Evolutionary conservation across 306 rosid species (phyloP).

Genomic region (Medicago lupulina): DNA sequence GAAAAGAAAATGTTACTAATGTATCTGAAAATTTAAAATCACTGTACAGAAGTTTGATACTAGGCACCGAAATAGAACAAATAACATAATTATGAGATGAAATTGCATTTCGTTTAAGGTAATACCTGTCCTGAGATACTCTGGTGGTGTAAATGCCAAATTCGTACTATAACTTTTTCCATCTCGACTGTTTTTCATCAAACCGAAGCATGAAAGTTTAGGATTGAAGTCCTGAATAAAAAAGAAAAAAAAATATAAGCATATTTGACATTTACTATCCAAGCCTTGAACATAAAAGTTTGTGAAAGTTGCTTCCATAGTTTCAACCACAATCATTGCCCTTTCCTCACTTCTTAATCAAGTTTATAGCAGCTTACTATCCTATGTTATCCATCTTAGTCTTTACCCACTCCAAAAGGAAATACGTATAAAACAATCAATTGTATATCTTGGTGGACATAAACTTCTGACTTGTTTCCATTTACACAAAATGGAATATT

Average conservation of each 20-base stretch:
- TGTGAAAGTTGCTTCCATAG: no score
- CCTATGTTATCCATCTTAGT: not conserved
- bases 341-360: no score
- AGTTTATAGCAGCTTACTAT: not conserved
- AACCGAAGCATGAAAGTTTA: slow-evolving; percentile 94
- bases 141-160: slow-evolving; percentile 95
- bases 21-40: slow-evolving; percentile 1
- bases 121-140: slow-evolving; percentile 88
- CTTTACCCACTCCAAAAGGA: not conserved
- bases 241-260: slow-evolving; percentile 19
- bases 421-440: not conserved
- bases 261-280: not conserved
- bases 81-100: slow-evolving; percentile 7
- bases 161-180: slow-evolving; percentile 98
- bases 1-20: not conserved
- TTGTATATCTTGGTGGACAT: not conserved
- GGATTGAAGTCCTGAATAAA: slow-evolving; percentile 83
- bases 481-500: slow-evolving; percentile 4
- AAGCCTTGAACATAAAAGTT: not conserved
- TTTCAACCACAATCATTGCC: no score
- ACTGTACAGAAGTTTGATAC: slow-evolving; percentile 9
- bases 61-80: not conserved
- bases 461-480: slow-evolving; percentile 13
- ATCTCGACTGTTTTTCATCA: slow-evolving; percentile 98
- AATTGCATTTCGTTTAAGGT: slow-evolving; percentile 7